phyloP scores from a whole-genome alignment of 148 eudicot species.

The Hydrangea macrophylla region DNA sequence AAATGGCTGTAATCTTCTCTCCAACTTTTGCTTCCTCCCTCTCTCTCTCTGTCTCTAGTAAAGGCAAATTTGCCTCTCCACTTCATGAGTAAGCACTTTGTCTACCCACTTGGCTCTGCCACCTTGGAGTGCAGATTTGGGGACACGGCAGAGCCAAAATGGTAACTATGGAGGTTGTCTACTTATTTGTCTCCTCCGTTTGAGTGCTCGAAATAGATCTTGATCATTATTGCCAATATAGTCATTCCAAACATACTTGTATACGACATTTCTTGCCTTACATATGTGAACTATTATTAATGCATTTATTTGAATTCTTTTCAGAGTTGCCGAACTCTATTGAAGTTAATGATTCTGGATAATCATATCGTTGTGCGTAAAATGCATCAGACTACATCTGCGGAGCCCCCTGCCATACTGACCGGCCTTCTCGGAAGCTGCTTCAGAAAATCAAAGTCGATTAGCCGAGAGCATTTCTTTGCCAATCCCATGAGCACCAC shows the following conservation, averaged over 20 bases:
- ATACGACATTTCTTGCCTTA: background rate
- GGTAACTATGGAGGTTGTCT: no score
- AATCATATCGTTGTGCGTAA: conserved; percentile 63
- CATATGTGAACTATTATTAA: background rate
- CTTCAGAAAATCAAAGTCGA: conserved; percentile 38
- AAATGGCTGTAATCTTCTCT: no score
- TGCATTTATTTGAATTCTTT: conserved; percentile 12
- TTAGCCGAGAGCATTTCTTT: conserved; percentile 64
- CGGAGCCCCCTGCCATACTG: conserved; percentile 59
- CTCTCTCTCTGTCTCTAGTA: no score
- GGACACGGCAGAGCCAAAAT: no score
- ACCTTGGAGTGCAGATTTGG: no score
- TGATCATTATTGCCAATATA: no score
- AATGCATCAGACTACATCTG: conserved; percentile 53
- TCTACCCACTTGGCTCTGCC: no score
- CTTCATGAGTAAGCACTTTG: no score
- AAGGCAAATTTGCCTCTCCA: no score
- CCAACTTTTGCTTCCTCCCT: no score
- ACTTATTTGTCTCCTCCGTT: no score
- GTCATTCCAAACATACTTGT: background rate
- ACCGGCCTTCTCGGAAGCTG: conserved; percentile 39
- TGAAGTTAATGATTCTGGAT: conserved; percentile 73
- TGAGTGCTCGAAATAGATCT: no score
- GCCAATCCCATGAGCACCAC: conserved; percentile 69
- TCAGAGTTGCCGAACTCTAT: conserved; percentile 74